phyloP scores from a whole-genome alignment of 176 grass and related monocot species.

The Saccharum spontaneum region DNA sequence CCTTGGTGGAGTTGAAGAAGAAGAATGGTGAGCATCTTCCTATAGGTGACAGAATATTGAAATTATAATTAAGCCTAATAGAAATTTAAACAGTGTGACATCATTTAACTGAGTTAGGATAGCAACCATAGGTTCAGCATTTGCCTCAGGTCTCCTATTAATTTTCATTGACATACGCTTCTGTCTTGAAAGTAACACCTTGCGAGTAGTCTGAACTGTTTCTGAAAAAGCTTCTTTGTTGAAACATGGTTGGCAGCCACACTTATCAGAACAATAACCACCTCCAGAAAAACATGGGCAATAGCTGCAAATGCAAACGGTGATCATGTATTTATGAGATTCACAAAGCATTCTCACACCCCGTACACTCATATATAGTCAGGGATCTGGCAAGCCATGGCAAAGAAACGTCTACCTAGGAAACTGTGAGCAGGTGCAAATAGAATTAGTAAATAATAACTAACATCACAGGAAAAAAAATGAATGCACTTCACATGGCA shows the following conservation, averaged over 20 bases:
- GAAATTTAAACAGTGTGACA: neutral
- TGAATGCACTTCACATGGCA: neutral
- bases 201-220: constrained; percentile 62
- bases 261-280: constrained; percentile 63
- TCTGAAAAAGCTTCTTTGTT: constrained; percentile 54
- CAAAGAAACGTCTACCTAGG: neutral
- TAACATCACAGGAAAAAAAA: neutral
- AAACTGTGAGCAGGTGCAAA: neutral
- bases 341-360: neutral
- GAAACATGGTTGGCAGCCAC: constrained; percentile 57
- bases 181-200: constrained; percentile 60
- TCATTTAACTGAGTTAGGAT: constrained; percentile 14
- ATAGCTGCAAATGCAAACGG: constrained; percentile 42
- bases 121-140: constrained; percentile 50
- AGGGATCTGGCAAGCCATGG: neutral
- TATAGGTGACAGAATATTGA: constrained; percentile 6
- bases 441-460: neutral
- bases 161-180: constrained; percentile 57
- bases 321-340: constrained; percentile 6
- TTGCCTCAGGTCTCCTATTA: constrained; percentile 55
- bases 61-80: constrained; percentile 12
- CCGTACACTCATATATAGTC: neutral
- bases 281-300: constrained; percentile 64
- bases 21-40: constrained; percentile 60
- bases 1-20: constrained; percentile 59